Evolutionary conservation across 2,329 filamentous ascomycete genomes (phyloP).

Genomic region (Colletotrichum eremochloae): DNA sequence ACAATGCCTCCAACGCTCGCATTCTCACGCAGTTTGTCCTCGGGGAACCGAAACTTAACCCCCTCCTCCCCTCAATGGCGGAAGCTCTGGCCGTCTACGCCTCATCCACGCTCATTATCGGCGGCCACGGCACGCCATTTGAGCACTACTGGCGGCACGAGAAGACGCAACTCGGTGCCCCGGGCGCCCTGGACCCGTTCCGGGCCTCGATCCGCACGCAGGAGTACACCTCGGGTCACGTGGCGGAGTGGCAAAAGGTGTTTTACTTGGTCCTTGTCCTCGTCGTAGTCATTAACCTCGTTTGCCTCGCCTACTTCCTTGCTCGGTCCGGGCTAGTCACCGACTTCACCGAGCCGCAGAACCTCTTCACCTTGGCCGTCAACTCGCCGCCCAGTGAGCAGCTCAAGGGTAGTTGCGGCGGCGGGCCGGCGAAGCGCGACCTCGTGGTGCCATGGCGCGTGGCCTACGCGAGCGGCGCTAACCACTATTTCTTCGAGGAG

Average conservation of each 20-base stretch:
- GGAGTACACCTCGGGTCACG: constrained; percentile 78
- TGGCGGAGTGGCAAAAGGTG: constrained; percentile 69
- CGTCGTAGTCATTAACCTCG: constrained; percentile 76
- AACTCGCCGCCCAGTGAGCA: constrained; percentile 63
- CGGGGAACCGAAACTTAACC: constrained; percentile 56
- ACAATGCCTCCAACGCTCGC: constrained; percentile 70
- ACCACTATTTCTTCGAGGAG: constrained; percentile 61
- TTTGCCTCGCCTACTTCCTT: constrained; percentile 73
- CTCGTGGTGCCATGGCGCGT: constrained; percentile 59
- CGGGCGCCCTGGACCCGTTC: constrained; percentile 69
- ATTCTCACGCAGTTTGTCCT: constrained; percentile 70
- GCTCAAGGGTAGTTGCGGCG: constrained; percentile 56
- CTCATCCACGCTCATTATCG: constrained; percentile 74
- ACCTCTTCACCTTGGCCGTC: constrained; percentile 79
- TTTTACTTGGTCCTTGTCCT: constrained; percentile 77
- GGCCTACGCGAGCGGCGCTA: constrained; percentile 52
- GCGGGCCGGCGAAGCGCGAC: constrained; percentile 52
- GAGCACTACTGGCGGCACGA: constrained; percentile 67
- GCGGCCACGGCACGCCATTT: constrained; percentile 71
- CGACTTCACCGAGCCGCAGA: constrained; percentile 83
- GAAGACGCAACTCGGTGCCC: constrained; percentile 53
- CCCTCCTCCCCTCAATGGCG: constrained; percentile 73
- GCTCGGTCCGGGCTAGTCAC: constrained; percentile 73
- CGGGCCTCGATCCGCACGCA: constrained; percentile 73
- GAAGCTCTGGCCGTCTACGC: constrained; percentile 81